Conservation (phyloP, 1,284 basidiomycete species). For the Singerocomus rubriflavus region DNA sequence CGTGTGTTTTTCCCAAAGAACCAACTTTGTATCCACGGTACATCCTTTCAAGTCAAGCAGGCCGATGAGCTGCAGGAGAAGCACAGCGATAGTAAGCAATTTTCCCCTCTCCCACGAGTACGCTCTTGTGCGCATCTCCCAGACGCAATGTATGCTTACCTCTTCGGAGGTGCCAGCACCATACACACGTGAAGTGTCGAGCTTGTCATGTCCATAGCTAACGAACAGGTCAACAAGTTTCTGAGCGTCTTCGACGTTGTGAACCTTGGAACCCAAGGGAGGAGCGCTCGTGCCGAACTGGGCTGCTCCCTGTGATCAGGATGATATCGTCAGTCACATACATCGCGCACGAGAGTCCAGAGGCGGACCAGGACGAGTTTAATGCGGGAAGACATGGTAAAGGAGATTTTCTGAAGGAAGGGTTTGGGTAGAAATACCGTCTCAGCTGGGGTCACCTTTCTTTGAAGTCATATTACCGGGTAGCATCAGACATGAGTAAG, state of each 20-base stretch:
- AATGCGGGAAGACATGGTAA: slow-evolving; percentile 11
- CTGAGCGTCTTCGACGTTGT: slow-evolving; percentile 24
- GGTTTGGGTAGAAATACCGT: neutral
- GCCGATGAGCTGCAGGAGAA: slow-evolving; percentile 19
- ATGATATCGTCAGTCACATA: neutral
- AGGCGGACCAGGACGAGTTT: slow-evolving; percentile 11
- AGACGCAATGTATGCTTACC: neutral
- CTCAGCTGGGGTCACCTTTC: no score
- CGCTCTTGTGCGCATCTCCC: no score
- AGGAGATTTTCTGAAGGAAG: neutral
- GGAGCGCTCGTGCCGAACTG: slow-evolving; percentile 15
- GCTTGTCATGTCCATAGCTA: slow-evolving; percentile 20
- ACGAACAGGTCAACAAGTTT: slow-evolving; percentile 28
- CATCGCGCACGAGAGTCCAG: neutral
- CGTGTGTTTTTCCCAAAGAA: neutral
- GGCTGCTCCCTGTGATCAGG: slow-evolving; percentile 10
- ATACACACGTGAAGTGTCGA: slow-evolving; percentile 29
- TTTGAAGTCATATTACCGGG: no score
- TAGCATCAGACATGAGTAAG: no score
- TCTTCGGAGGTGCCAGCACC: slow-evolving; percentile 27
- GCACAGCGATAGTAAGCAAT: neutral
- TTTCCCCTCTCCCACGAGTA: no score
- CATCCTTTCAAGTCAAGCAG: slow-evolving; percentile 28
- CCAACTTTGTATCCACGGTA: slow-evolving; percentile 32
- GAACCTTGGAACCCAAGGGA: slow-evolving; percentile 17